Evolutionary conservation across 331 rosid genomes (phyloP), one percentile per base, ranked within the genome.

Genomic region (Pyracantha coccinea): DNA sequence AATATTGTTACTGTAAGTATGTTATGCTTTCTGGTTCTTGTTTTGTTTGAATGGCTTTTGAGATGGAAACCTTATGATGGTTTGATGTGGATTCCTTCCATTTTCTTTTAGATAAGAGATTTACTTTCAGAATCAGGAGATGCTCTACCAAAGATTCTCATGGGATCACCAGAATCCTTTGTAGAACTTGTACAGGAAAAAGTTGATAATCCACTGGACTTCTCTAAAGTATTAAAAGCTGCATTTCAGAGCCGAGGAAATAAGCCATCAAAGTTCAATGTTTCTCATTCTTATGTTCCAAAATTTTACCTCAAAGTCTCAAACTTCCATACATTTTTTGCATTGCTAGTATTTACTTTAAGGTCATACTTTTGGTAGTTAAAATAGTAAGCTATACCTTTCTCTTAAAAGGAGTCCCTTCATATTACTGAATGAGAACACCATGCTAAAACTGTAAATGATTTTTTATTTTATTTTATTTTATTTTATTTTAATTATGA

Each of bases 141-240:
- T 78, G 75, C 74, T 75, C 60, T 78, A 76, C 87, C 93, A 71
- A 92, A 84, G 84, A 83, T 86, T 72, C 69, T 67, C 52, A 76
- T 90, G 71, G 96, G 96, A 75, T 84, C 96, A 62, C 82, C 85
- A 11, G 96, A 90, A 29, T 86, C 77, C 76, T 80, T 67, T 52
- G 79, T 88, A 75, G 97, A 89, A 74, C 85, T 94, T 75, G 88
- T 84, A 80, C 96, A 89, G 85, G 97, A 83, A 79, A 87, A 90
- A 80, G 91, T 89, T 78, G 95, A 94, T 65, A 92, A 90, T 79
- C 99, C 99, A 35, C 75, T 89, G 81, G 97, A 92, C 11, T 94
- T 92, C 76, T 92, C 97, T 67, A 72, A 88, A 76, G 84, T 84
- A 69, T 81, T 90, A 80, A 90, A 90, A 86, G 83, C 87, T 54